These are phyloP conservation scores for Penicillium samsonianum DNA, from an alignment of 495 filamentous ascomycete species.

Conservation along the genomic window DNA sequence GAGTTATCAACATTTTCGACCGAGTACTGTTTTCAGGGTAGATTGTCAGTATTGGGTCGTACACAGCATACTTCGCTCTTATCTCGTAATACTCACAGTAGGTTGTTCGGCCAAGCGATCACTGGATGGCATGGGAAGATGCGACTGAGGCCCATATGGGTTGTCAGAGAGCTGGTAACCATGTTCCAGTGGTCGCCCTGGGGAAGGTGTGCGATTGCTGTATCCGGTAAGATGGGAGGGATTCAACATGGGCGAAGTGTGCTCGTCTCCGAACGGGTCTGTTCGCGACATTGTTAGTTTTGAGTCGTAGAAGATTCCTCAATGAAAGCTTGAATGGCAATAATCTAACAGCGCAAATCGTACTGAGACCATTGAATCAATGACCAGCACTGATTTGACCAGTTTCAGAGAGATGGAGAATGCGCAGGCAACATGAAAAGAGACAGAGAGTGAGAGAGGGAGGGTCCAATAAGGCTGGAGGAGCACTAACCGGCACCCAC, in stretches of 20 bases:
- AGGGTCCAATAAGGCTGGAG: constrained; percentile 16
- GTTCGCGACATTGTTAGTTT: constrained; percentile 25
- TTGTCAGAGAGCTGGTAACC: constrained; percentile 74
- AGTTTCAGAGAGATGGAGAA: constrained; percentile 16
- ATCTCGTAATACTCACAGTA: constrained; percentile 54
- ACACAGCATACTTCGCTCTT: background rate
- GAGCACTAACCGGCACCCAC: constrained; percentile 65
- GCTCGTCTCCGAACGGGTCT: constrained; percentile 58
- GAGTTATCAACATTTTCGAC: constrained; percentile 73
- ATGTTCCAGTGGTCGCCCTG: constrained; percentile 55
- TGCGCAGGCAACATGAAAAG: constrained; percentile 21
- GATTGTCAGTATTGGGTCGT: constrained; percentile 7
- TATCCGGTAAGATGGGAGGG: constrained; percentile 52
- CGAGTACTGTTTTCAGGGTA: constrained; percentile 59
- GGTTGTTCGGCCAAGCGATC: constrained; percentile 72
- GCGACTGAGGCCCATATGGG: constrained; percentile 53
- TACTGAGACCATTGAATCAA: constrained; percentile 21
- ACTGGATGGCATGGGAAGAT: constrained; percentile 70
- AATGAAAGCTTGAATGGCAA: constrained; percentile 11
- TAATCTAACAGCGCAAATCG: background rate
- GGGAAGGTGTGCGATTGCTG: constrained; percentile 51
- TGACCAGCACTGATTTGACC: constrained; percentile 22
- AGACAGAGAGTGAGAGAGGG: constrained; percentile 15
- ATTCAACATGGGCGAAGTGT: constrained; percentile 54
- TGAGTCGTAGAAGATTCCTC: constrained; percentile 4